Base-by-base conservation (phyloP, 345 rosid genomes). In the Firmiana major region DNA sequence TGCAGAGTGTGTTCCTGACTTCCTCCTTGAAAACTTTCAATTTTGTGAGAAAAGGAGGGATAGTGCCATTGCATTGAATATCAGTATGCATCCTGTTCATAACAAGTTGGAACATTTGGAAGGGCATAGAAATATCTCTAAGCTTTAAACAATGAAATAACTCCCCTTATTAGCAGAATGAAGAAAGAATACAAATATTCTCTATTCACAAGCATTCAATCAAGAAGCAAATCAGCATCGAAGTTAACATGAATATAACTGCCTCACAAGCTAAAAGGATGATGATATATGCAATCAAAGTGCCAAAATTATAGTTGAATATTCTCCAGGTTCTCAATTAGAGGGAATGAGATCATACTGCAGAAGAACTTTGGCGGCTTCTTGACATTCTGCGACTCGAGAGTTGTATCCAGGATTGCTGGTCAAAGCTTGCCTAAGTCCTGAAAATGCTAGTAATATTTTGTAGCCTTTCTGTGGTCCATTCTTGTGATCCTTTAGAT, bases 361-460 rank as follows among this genome's bases (percentile, higher is more conserved):
- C 73, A 95, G 82, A 73, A 95, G 93, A 80, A 90, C 65, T 79
- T 87, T 84, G 58, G 99, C 99, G 51, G 99, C 99, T 90, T 93
- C 90, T 80, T 83, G 93, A 79, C 99, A 96, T 81, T 93, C 99
- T 75, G 86, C 81, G 86, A 93, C 99, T 51, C 99, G 93, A 54
- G 83, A 73, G 80, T 96, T 96, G 79, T 96, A 96, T 77, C 99
- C 99, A 81, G 98, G 97, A 84, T 88, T 93, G 80, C 81, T 90
- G 73, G 94, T 93, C 85, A 91, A 88, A 31, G 97, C 92, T 71
- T 91, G 89, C 88, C 83, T 96, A 85, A 93, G 83, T 85, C 99
- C 99, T 71, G 98, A 96, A 85, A 96, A 89, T 58, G 98, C 99
- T 82, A 96, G 82, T 77, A 96, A 84, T 85, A 96, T 87, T 84